These are phyloP conservation scores for Mucor plumbeus DNA, from an alignment of 371 early-diverging fungal genomes.

Conservation along the genomic window DNA sequence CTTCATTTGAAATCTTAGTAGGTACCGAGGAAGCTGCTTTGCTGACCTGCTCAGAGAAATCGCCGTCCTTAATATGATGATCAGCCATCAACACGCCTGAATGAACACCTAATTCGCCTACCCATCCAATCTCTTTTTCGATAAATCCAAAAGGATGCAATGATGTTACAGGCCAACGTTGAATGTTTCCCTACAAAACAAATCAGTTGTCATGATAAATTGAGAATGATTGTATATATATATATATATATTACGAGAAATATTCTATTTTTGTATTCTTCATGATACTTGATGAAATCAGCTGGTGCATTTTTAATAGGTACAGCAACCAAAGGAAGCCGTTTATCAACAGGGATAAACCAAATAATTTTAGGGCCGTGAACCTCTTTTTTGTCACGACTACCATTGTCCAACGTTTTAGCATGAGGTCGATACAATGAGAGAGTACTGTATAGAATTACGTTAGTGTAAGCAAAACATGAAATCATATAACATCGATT, in stretches of 20 bases:
- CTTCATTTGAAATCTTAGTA: neutral
- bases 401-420: constrained; percentile 17
- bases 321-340: constrained; percentile 66
- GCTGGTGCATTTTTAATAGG: constrained; percentile 46
- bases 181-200: constrained; percentile 32
- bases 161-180: constrained; percentile 48
- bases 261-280: constrained; percentile 43
- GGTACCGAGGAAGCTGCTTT: constrained; percentile 23
- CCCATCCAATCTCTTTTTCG: constrained; percentile 46
- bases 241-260: constrained; percentile 32
- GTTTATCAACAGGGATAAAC: constrained; percentile 70
- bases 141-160: constrained; percentile 50
- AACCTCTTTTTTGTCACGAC: constrained; percentile 30
- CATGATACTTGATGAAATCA: constrained; percentile 40
- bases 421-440: constrained; percentile 39
- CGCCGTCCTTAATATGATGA: constrained; percentile 42
- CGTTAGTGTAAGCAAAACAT: neutral
- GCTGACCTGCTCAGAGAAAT: constrained; percentile 31
- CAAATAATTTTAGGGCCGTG: constrained; percentile 50
- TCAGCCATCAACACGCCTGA: constrained; percentile 42
- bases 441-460: constrained; percentile 28
- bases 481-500: neutral
- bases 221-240: neutral
- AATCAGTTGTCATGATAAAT: neutral
- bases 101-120: constrained; percentile 45